Base-by-base conservation (phyloP, 768 basidiomycete genomes). In the Fistulinella prunicolor region DNA sequence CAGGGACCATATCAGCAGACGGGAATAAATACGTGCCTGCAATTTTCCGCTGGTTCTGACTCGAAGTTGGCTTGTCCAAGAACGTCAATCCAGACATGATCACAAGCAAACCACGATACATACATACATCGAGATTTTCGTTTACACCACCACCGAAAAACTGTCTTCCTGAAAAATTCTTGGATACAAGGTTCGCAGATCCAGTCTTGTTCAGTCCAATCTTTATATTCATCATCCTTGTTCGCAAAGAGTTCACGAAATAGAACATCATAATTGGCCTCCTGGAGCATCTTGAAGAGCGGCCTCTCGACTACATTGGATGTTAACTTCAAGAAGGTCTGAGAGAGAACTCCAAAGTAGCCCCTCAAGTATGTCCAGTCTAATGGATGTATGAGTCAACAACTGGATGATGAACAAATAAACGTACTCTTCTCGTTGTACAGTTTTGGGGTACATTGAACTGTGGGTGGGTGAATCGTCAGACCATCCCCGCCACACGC, bases 361-460 rank as follows among this genome's bases (percentile, higher is more conserved):
- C 43, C 43, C 43, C 56, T 55, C 16, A 55, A 38, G 43, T 16
- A 23, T 4, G 19, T n/a, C 55, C 54, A 51, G 40, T 57, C 55
- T 56, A 32, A 23, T 8, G 9, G 4, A 20, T n/a, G 9, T 28
- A 8, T 41, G 17, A 26, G 9, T 19, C 6, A 16, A 24, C 3
- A 2, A 26, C 3, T 12, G 16, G 13, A 16, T n/a, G 9, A 32
- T 9, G 28, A 26, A 10, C 0, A 10, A 16, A 13, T 3, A 22
- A 46, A 19, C 39, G 7, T 4, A 55, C 55, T 56, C 8, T 42
- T 55, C 9, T 55, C 46, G 24, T 55, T 57, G 35, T 55, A 55
- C 37, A 55, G 40, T 4, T 51, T 8, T 2, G 49, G 43, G 13
- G 54, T 47, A 20, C 17, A 28, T n/a, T n/a, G n/a, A n/a, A n/a